Evolutionary conservation across 768 basidiomycete genomes (phyloP).

Genomic region (Podaxis rugospora): DNA sequence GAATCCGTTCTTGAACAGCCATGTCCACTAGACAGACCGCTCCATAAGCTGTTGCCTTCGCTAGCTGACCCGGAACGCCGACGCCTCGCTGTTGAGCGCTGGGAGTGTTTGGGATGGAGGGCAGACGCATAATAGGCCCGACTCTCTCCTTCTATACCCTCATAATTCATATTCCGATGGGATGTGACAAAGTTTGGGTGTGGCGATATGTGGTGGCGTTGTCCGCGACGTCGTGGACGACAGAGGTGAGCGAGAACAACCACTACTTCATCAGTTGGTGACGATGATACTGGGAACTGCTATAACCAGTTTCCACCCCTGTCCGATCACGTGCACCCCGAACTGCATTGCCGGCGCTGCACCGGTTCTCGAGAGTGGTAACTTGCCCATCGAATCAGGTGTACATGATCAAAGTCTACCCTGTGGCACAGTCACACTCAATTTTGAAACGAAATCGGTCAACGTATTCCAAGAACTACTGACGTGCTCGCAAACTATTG

Average conservation of each 20-base stretch:
- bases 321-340: neutral
- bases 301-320: neutral
- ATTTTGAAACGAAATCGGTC: neutral
- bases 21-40: conserved; percentile 12
- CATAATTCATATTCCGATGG: conserved; percentile 9
- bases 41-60: conserved; percentile 2
- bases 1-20: conserved; percentile 22
- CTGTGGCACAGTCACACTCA: neutral
- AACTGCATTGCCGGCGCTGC: neutral
- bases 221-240: neutral
- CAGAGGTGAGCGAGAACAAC: neutral
- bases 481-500: conserved; percentile 3
- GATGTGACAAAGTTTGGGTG: neutral
- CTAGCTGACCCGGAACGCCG: conserved; percentile 19
- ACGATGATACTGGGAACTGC: neutral
- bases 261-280: neutral
- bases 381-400: neutral
- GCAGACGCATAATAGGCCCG: conserved; percentile 26
- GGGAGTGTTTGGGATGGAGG: conserved; percentile 22
- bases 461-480: neutral
- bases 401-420: too few relatives aligned
- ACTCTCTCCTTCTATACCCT: conserved; percentile 6
- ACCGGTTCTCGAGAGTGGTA: too few relatives aligned
- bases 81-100: conserved; percentile 18
- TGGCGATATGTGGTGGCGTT: neutral